Conservation (phyloP, 441 rosid species). For the Macaranga tanarius region DNA sequence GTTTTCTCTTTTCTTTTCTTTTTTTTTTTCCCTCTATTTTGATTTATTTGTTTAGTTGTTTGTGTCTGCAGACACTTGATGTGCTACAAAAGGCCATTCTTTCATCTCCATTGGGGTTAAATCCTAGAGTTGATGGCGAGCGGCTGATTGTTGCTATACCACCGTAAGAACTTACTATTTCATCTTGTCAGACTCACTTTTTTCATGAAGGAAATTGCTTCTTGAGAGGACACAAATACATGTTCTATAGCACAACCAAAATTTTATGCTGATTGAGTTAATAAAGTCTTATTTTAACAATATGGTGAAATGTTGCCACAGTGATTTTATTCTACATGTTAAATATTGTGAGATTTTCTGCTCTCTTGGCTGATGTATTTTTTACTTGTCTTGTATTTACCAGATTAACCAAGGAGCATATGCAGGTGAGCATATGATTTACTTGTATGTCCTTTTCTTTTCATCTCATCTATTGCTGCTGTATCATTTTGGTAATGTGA, state of each 20-base stretch:
- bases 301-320: not conserved
- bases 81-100: constrained; percentile 80
- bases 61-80: constrained; percentile 58
- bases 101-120: constrained; percentile 83
- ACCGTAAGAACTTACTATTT: constrained; percentile 46
- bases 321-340: not conserved
- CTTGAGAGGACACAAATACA: not conserved
- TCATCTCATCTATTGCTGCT: not conserved
- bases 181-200: not conserved
- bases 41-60: not conserved
- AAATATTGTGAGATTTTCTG: not conserved
- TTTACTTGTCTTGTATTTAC: constrained; percentile 20
- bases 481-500: constrained; percentile 7
- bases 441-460: constrained; percentile 1
- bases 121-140: constrained; percentile 78
- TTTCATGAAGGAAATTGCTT: not conserved
- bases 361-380: constrained; percentile 22
- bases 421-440: constrained; percentile 50
- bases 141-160: constrained; percentile 83
- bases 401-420: constrained; percentile 95
- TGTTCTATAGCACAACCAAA: not conserved
- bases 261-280: not conserved
- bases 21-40: not conserved
- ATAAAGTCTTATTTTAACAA: not conserved
- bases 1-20: not conserved